Base-by-base conservation (phyloP, 148 eudicot species). In the Chenopodium formosanum region DNA sequence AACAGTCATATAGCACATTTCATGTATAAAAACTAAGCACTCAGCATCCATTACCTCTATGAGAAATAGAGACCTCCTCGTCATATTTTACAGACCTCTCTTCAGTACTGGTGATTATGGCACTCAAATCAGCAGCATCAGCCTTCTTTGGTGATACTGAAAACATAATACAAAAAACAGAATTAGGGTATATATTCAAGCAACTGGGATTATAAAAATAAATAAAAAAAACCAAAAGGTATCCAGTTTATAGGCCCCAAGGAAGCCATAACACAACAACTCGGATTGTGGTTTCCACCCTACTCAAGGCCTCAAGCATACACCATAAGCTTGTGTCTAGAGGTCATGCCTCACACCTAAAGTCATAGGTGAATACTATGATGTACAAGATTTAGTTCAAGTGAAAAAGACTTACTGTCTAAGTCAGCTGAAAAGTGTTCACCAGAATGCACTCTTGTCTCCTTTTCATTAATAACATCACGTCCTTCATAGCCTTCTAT, bases 341-440 rank as follows among this genome's bases (percentile, higher is more conserved):
- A 31, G 2, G 22, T 69, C 34, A 31, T 14, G 44, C 3, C 20
- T 31, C 17, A 31, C 29, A 13, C 22, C 32, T 31, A 31, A 6
- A 70, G 8, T 69, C 47, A 69, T n/a, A 69, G 34, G 19, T 13
- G 9, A 20, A 4, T 14, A 32, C 70, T 31, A 65, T 65, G 12
- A 58, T 46, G 64, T 70, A 17, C 48, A 40, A 31, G 37, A 20
- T 13, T 23, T 17, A 29, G 32, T 52, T 7, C 34, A 68, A 2
- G 70, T 37, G 37, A 46, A 48, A 82, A 72, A 71, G 34, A 71
- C 32, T 77, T 82, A 94, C 92, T 89, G 48, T 75, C 78, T 34
- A 78, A 46, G 58, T 83, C 86, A 46, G 80, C 67, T 7, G 83
- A 77, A 53, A 79, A 27, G 77, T 25, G 58, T 78, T 75, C 79